Percentiles rank a stretch among this genome's conserved stretches.
Evolutionary conservation across 176 grass and related monocot genomes (phyloP).

Genomic region (sorghum (Sorghum bicolor)): DNA sequence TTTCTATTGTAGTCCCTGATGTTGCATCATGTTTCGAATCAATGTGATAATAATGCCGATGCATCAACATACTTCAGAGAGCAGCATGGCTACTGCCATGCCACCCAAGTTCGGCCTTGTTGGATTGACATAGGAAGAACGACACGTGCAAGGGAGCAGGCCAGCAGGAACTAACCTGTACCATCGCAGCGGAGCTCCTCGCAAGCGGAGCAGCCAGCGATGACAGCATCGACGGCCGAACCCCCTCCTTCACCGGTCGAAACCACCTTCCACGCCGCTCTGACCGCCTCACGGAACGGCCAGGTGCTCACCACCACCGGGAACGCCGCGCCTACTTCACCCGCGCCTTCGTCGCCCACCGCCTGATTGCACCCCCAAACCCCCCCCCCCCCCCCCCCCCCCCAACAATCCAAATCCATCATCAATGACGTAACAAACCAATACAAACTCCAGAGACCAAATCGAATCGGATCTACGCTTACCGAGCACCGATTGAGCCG

Average conservation of each 20-base stretch:
- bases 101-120: not conserved
- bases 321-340: slow-evolving; percentile 13
- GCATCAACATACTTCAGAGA: not conserved
- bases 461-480: slow-evolving; percentile 14
- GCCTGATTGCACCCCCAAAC: slow-evolving; percentile 12
- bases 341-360: not conserved
- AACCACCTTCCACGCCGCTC: slow-evolving; percentile 60
- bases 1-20: not conserved
- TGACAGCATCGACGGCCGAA: slow-evolving; percentile 67
- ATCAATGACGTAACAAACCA: not conserved
- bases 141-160: not conserved
- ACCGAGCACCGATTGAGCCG: slow-evolving; percentile 11
- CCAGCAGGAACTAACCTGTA: slow-evolving; percentile 52
- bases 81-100: not conserved
- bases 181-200: slow-evolving; percentile 87
- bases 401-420: not conserved
- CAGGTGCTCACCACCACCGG: slow-evolving; percentile 84
- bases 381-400: no score
- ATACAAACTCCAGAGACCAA: not conserved
- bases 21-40: not conserved
- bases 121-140: not conserved
- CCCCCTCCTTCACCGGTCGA: slow-evolving; percentile 31
- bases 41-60: not conserved
- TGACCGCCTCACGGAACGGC: slow-evolving; percentile 71
- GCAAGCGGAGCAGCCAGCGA: slow-evolving; percentile 77